Base-by-base conservation (phyloP, 208 protist species). In the Porcisia hertigi region DNA sequence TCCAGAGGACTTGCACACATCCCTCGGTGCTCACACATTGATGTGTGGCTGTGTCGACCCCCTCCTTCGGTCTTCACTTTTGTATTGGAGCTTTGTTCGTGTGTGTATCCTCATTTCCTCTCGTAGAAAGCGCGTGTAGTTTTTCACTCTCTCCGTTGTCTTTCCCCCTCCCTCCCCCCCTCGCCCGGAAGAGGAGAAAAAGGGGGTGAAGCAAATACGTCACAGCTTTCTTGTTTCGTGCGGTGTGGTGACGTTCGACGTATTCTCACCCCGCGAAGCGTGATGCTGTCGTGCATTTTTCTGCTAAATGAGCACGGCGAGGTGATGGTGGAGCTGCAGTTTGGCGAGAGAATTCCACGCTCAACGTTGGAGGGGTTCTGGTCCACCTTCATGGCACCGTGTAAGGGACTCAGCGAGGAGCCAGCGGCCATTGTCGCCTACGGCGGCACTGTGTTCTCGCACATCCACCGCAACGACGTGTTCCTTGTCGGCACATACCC, bases 261-360 rank as follows among this genome's bases (percentile, higher is more conserved):
- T 14, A 67, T 45, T 69, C 9, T 36, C 23, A 57, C 47, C 66
- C 30, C 39, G 36, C 34, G 2, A 34, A 18, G 34, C 69, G 8
- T 34, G 5, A 92, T 97, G 90, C 77, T 97, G 70, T 89, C 90
- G 1, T 88, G 85, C 49, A 64, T 97, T 25, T 94, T 94, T 83
- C 78, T 97, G 65, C 76, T 96, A 0, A 93, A 86, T 76, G 71
- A 80, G 20, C 80, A 87, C 60, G 93, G 93, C 52, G 91, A 97
- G 65, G 91, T 98, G 23, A 93, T 98, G 54, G 92, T 98, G 59
- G 92, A 98, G 79, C 89, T 93, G 75, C 91, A 96, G 60, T 98
- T 91, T 54, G 78, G 87, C 8, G 88, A 94, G 70, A 90, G 85
- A 43, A 58, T 97, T 2, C 79, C 89, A n/a, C 85, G 94, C 25